Evolutionary conservation across 495 filamentous ascomycete genomes (phyloP).

Genomic region (Penicillium manginii): DNA sequence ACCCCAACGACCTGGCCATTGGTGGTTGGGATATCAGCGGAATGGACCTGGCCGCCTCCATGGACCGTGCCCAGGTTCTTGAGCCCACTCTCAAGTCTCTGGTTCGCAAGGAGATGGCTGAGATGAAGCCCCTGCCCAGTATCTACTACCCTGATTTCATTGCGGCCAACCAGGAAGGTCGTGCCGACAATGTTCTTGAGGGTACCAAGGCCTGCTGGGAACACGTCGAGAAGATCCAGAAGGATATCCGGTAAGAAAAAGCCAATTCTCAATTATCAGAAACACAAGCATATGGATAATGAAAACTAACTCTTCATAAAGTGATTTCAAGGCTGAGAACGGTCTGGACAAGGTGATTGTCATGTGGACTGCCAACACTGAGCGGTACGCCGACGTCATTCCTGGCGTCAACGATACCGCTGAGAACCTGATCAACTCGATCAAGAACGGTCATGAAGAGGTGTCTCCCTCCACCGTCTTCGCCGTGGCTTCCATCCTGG

Average conservation of each 20-base stretch:
- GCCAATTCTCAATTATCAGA: neutral
- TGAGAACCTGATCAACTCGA: constrained; percentile 86
- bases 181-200: constrained; percentile 87
- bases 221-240: constrained; percentile 91
- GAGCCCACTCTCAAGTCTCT: constrained; percentile 88
- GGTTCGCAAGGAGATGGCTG: constrained; percentile 90
- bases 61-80: constrained; percentile 94
- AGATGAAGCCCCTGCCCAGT: constrained; percentile 86
- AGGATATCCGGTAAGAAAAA: constrained; percentile 81
- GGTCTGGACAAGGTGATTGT: constrained; percentile 94
- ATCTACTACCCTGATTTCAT: constrained; percentile 99
- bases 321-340: constrained; percentile 88
- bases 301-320: constrained; percentile 28
- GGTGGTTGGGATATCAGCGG: constrained; percentile 97
- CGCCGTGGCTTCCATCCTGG: constrained; percentile 90
- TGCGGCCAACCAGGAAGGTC: constrained; percentile 96
- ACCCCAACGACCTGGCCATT: constrained; percentile 93
- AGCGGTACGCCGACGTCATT: constrained; percentile 89
- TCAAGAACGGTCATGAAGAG: constrained; percentile 84
- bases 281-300: neutral
- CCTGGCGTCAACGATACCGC: constrained; percentile 94
- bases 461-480: constrained; percentile 94
- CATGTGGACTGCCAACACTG: constrained; percentile 98
- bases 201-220: constrained; percentile 81
- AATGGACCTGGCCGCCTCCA: constrained; percentile 85